These are phyloP conservation scores for Sordariomycetes sp. DNA, from an alignment of 2,329 filamentous ascomycete genomes.

Conservation along the genomic window DNA sequence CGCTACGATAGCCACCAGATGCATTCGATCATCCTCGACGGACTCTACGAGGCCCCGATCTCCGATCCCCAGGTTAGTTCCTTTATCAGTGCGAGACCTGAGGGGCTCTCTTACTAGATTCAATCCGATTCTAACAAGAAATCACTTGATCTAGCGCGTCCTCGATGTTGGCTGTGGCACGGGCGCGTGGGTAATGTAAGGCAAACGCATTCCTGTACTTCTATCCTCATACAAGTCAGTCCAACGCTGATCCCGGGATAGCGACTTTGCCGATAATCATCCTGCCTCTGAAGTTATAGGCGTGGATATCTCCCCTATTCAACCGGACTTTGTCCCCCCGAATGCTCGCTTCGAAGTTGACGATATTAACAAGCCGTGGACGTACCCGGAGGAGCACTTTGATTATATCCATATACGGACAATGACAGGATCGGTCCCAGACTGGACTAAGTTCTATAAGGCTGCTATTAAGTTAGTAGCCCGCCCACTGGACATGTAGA, in stretches of 20 bases:
- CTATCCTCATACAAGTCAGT: too few relatives aligned
- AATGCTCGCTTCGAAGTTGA: constrained; percentile 55
- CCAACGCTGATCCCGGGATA: neutral
- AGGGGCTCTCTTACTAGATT: constrained; percentile 6
- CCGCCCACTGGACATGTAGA: too few relatives aligned
- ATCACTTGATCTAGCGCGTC: constrained; percentile 20
- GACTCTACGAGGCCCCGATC: constrained; percentile 31
- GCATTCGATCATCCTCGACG: constrained; percentile 28
- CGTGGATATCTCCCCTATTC: constrained; percentile 44
- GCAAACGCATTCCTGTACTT: too few relatives aligned
- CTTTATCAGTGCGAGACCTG: neutral
- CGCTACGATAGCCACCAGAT: constrained; percentile 27
- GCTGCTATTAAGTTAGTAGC: too few relatives aligned
- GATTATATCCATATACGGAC: constrained; percentile 15
- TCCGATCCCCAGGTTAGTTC: neutral
- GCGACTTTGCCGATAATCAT: constrained; percentile 30
- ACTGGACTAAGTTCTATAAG: constrained; percentile 18
- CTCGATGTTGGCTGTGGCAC: constrained; percentile 48
- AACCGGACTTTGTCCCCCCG: constrained; percentile 41
- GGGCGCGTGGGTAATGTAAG: constrained; percentile 35
- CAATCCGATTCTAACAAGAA: neutral
- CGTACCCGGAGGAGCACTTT: constrained; percentile 23
- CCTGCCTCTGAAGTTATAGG: constrained; percentile 24
- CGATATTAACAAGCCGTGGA: constrained; percentile 40
- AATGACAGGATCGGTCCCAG: constrained; percentile 13